These are phyloP conservation scores for Candida nanaspora DNA, from an alignment of 805 yeast species.

Conservation along the genomic window DNA sequence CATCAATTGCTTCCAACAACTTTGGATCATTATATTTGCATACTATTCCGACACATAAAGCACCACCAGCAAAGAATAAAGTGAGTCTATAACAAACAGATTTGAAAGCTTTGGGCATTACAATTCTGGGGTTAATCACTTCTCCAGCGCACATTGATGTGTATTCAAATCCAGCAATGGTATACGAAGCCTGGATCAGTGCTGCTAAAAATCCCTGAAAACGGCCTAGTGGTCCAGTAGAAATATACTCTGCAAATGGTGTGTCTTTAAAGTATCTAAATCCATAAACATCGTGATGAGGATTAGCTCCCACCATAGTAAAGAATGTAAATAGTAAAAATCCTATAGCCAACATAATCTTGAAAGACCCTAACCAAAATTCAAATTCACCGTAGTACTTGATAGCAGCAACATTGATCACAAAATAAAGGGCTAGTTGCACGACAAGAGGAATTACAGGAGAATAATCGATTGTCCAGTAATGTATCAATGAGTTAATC, in stretches of 20 bases:
- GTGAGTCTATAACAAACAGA: constrained; percentile 37
- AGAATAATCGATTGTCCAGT: constrained; percentile 65
- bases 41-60: constrained; percentile 38
- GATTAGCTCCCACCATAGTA: constrained; percentile 81
- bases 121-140: constrained; percentile 36
- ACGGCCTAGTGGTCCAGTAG: constrained; percentile 32
- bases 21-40: constrained; percentile 34
- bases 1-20: constrained; percentile 25
- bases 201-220: constrained; percentile 43
- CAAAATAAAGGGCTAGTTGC: constrained; percentile 52
- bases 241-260: constrained; percentile 23
- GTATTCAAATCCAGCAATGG: constrained; percentile 58
- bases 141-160: constrained; percentile 40
- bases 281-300: constrained; percentile 54
- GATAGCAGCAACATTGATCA: constrained; percentile 64
- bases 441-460: constrained; percentile 60
- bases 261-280: constrained; percentile 46
- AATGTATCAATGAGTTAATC: constrained; percentile 61
- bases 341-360: constrained; percentile 31
- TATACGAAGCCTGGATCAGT: constrained; percentile 59
- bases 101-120: constrained; percentile 37
- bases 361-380: constrained; percentile 32
- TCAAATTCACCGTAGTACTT: constrained; percentile 47
- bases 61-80: constrained; percentile 40
- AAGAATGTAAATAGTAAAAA: constrained; percentile 34